These are phyloP conservation scores for Saturnispora quitensis DNA, from an alignment of 805 yeast genomes.

Conservation along the genomic window DNA sequence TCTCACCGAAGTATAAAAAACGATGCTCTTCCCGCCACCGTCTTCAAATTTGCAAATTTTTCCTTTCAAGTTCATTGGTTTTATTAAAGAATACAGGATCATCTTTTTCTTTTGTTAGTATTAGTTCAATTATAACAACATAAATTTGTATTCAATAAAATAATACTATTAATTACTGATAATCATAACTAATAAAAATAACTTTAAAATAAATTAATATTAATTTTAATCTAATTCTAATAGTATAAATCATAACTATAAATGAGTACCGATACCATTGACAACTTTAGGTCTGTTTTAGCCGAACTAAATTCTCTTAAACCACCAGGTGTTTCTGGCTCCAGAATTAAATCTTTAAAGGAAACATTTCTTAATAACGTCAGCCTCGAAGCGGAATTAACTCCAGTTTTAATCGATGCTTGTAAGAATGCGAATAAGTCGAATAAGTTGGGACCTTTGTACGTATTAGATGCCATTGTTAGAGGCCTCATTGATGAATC, in stretches of 20 bases:
- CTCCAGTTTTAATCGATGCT: conserved; percentile 51
- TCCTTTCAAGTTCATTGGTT: not conserved
- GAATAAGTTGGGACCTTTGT: conserved; percentile 85
- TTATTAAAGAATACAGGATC: not conserved
- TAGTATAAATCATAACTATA: not conserved
- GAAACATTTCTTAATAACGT: conserved; percentile 68
- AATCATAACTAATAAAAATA: not conserved
- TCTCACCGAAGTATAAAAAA: not conserved
- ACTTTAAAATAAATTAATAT: not conserved
- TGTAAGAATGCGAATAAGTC: conserved; percentile 66
- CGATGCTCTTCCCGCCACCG: not conserved
- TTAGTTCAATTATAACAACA: not conserved
- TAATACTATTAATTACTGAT: not conserved
- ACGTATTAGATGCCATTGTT: conserved; percentile 86
- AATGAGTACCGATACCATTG: conserved; percentile 1
- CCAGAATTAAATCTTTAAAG: conserved; percentile 82
- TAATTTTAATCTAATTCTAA: not conserved
- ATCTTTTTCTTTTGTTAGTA: not conserved
- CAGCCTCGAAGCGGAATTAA: conserved; percentile 37
- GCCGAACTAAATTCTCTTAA: conserved; percentile 48
- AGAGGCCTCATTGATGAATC: conserved; percentile 61
- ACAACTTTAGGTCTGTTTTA: conserved; percentile 38
- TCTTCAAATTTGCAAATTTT: conserved; percentile 5
- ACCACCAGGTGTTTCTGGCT: conserved; percentile 92
- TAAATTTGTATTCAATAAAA: not conserved